A percentile compares a stretch with the other conserved stretches of the same genome.
These are phyloP conservation scores for Capillidium heterosporum DNA, from an alignment of 371 early-diverging fungal genomes.

Conservation along the genomic window DNA sequence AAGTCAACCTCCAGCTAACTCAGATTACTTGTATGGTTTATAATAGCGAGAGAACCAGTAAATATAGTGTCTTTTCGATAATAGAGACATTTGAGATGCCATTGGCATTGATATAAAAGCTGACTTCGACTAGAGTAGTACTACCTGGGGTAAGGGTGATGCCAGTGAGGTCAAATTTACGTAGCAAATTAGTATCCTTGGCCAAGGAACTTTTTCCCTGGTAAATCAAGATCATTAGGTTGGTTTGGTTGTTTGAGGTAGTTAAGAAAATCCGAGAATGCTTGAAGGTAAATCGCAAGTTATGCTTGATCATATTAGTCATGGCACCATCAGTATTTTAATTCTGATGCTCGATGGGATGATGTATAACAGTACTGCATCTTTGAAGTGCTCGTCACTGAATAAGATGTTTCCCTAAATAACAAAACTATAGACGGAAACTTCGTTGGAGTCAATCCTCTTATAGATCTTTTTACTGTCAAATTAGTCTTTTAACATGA, in stretches of 20 bases:
- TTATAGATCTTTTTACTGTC: constrained; percentile 87
- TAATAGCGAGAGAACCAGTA: constrained; percentile 90
- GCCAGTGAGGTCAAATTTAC: constrained; percentile 90
- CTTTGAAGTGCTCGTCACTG: constrained; percentile 30
- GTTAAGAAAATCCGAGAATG: constrained; percentile 96
- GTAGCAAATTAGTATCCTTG: constrained; percentile 90
- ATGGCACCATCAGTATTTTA: constrained; percentile 95
- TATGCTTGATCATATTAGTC: constrained; percentile 89
- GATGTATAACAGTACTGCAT: constrained; percentile 58
- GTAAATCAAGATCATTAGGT: constrained; percentile 94
- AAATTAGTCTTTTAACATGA: constrained; percentile 81
- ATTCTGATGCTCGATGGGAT: constrained; percentile 83
- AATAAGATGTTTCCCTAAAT: constrained; percentile 94
- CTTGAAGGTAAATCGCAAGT: constrained; percentile 93
- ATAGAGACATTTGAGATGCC: constrained; percentile 95
- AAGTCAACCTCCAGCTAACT: constrained; percentile 93
- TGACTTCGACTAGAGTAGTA: constrained; percentile 94
- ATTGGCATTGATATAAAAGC: constrained; percentile 95
- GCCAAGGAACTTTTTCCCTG: constrained; percentile 93
- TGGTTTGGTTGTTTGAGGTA: constrained; percentile 93
- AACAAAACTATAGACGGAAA: constrained; percentile 97
- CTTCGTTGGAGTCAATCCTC: constrained; percentile 97
- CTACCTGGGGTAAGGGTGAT: constrained; percentile 93
- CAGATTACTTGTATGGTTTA: constrained; percentile 95
- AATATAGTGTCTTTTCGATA: constrained; percentile 85